Conservation (phyloP, 176 grass and related monocot genomes). For the Triticum timopheevii region DNA sequence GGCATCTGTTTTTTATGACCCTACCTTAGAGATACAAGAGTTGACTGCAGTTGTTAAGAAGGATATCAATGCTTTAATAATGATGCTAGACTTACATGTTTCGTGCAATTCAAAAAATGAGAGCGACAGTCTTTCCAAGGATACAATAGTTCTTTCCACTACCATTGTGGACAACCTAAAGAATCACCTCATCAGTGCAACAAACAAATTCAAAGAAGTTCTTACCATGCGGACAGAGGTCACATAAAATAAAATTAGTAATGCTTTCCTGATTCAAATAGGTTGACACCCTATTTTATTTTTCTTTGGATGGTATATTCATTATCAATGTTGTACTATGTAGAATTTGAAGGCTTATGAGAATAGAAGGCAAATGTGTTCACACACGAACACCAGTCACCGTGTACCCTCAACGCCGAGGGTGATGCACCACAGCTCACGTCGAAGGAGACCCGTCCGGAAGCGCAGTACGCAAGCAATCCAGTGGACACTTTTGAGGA, state of each 20-base stretch:
- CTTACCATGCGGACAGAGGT: conserved; percentile 94
- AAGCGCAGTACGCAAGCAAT: no score
- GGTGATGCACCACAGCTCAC: no score
- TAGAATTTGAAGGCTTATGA: conserved; percentile 94
- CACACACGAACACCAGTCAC: no score
- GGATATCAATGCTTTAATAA: conserved; percentile 42
- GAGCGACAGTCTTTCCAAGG: conserved; percentile 70
- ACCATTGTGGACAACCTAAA: conserved; percentile 89
- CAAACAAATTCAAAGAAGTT: conserved; percentile 96
- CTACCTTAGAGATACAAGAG: conserved; percentile 80
- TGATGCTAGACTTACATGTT: conserved; percentile 82
- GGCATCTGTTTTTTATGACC: conserved; percentile 37
- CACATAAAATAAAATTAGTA: neutral
- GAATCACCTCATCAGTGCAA: conserved; percentile 79
- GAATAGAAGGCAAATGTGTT: conserved; percentile 48
- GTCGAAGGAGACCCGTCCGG: no score
- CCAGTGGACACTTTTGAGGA: no score
- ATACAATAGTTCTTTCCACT: conserved; percentile 72
- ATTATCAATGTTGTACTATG: neutral
- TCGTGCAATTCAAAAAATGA: conserved; percentile 83
- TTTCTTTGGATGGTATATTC: neutral
- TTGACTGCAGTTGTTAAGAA: no score
- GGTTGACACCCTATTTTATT: neutral
- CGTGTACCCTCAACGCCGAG: no score
- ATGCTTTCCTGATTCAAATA: neutral